Conservation (phyloP, 345 rosid genomes). For the Boechera stricta region DNA sequence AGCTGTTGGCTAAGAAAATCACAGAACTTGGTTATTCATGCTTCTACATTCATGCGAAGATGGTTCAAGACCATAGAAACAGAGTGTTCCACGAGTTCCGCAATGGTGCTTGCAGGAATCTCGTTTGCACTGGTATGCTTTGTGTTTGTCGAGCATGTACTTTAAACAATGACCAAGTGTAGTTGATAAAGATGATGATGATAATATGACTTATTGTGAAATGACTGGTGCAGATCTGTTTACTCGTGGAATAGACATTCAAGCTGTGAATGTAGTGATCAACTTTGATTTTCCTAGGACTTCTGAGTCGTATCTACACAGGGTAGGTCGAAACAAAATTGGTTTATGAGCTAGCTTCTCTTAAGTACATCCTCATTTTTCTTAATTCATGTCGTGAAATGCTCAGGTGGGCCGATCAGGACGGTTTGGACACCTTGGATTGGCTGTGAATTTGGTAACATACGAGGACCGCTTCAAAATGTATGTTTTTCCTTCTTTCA, state of each 20-base stretch:
- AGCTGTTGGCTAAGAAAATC: conserved; percentile 96
- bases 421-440: conserved; percentile 99
- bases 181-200: background rate
- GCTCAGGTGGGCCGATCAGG: conserved; percentile 97
- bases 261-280: conserved; percentile 98
- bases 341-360: conserved; percentile 3
- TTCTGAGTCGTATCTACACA: conserved; percentile 97
- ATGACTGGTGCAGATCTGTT: conserved; percentile 75
- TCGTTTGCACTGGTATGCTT: conserved; percentile 94
- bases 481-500: conserved; percentile 46
- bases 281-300: conserved; percentile 98
- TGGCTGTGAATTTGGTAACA: conserved; percentile 98
- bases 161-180: conserved; percentile 15
- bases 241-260: conserved; percentile 99
- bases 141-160: conserved; percentile 22
- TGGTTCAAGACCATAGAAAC: conserved; percentile 99
- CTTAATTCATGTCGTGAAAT: conserved; percentile 6
- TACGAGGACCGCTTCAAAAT: conserved; percentile 99
- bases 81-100: conserved; percentile 99
- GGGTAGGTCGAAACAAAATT: conserved; percentile 58
- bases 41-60: conserved; percentile 97
- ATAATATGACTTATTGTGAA: conserved; percentile 13
- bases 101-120: conserved; percentile 99
- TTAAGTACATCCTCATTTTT: background rate
- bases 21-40: conserved; percentile 99